Base-by-base conservation (phyloP, 768 basidiomycete species). In the Pulveroboletus sp. region DNA sequence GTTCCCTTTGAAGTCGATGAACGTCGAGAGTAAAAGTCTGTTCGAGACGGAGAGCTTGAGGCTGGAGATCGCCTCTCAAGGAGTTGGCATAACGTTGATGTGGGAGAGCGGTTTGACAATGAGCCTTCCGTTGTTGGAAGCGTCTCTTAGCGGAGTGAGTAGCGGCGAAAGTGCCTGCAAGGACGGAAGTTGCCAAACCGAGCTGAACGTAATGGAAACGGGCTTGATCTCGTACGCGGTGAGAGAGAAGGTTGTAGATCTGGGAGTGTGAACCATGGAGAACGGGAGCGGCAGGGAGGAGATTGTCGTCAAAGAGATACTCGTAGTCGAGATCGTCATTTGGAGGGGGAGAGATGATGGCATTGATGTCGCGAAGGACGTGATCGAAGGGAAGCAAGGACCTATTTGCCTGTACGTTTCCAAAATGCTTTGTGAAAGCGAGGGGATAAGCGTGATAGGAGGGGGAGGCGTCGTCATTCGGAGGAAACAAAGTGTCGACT, bases 141-240 rank as follows among this genome's bases (percentile, higher is more conserved):
- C 36, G 12, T 1, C 40, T 25, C 6, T 50, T 53, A 2, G 17
- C 2, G 0, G 13, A 2, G 0, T 2, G 11, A 0, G 43, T 33
- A 7, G 3, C 21, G 10, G 43, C 47, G 0, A 13, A 9, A 0
- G 41, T 47, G 2, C 55, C 48, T 6, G 40, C 19, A 1, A 56
- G 5, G 8, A 42, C 42, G 4, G 51, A 41, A 6, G 55, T 56
- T 1, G 32, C 38, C 2, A 53, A 13, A 5, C 50, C 39, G 2
- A 55, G 39, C 13, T 55, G 50, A 1, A 55, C 43, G 1, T 39
- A 48, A 8, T 52, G 46, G 3, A 47, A 55, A 0, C 46, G 19
- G 0, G 45, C 41, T 2, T 47, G 32, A 8, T 55, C 39, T 0
- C 32, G 34, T 0, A 52, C 45, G 0, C 43, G 12, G 6, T 52